These are phyloP conservation scores for Ananas comosus DNA, from an alignment of 176 grass and related monocot genomes.

Conservation along the genomic window DNA sequence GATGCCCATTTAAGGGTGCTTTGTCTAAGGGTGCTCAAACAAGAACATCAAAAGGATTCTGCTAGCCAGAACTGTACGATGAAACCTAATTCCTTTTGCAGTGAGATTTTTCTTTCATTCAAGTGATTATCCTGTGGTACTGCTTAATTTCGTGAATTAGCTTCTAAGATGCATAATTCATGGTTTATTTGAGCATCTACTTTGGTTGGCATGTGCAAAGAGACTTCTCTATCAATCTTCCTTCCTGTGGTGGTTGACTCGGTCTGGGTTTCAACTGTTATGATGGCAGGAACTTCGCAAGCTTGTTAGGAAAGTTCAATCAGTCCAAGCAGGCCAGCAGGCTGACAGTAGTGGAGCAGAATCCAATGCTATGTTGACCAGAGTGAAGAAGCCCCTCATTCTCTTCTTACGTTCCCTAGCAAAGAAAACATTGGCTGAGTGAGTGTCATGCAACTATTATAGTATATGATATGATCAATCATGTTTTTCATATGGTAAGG, in stretches of 20 bases:
- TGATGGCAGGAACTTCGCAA: slow-evolving; percentile 55
- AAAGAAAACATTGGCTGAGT: slow-evolving; percentile 40
- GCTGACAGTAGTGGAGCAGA: slow-evolving; percentile 21
- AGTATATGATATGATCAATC: not conserved
- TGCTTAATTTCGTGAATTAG: too few relatives aligned
- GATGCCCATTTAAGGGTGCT: not conserved
- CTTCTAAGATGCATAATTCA: not conserved
- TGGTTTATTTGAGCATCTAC: not conserved
- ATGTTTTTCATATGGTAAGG: not conserved
- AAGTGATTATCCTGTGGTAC: too few relatives aligned
- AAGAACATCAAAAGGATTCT: not conserved
- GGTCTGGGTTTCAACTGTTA: not conserved
- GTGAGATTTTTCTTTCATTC: not conserved
- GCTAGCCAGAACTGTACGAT: not conserved
- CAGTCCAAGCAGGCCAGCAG: slow-evolving; percentile 33
- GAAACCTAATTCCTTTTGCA: not conserved
- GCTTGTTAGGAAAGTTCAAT: slow-evolving; percentile 65
- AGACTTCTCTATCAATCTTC: not conserved
- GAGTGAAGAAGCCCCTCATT: slow-evolving; percentile 59
- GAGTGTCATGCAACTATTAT: not conserved
- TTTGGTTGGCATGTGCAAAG: not conserved
- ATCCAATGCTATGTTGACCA: slow-evolving; percentile 28
- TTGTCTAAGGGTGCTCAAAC: not conserved
- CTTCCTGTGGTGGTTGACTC: not conserved
- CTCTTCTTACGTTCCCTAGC: slow-evolving; percentile 60